A percentile compares a stretch with the other conserved stretches of the same genome.
phyloP scores from a whole-genome alignment of 768 basidiomycete genomes.

The Sporobolomyces roseus region DNA sequence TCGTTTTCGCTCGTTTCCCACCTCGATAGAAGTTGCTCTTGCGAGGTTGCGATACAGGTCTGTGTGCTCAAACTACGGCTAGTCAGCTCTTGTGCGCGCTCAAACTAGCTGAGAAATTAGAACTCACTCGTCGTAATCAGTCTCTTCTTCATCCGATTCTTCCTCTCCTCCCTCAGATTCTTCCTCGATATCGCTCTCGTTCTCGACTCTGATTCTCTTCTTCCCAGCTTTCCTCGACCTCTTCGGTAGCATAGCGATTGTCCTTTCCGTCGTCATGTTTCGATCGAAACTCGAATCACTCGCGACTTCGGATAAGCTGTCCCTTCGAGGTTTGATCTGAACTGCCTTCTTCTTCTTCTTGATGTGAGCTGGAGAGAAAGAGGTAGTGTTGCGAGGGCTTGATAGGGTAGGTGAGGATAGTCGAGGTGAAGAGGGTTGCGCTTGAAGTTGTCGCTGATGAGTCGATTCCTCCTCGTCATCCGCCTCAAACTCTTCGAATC shows the following conservation, averaged over 20 bases:
- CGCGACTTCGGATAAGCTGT: not conserved
- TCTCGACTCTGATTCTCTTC: not conserved
- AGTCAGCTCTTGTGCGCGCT: not conserved
- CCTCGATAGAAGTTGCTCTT: not conserved
- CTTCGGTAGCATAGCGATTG: slow-evolving; percentile 13
- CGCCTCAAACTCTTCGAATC: too few relatives aligned
- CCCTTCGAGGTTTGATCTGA: not conserved
- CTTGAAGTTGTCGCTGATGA: too few relatives aligned
- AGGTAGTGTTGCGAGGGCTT: too few relatives aligned
- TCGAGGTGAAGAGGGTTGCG: too few relatives aligned
- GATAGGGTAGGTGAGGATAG: too few relatives aligned
- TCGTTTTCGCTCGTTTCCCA: not conserved
- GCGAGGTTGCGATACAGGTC: not conserved
- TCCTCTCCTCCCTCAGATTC: slow-evolving; percentile 2
- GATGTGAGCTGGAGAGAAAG: too few relatives aligned
- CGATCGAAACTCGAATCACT: not conserved
- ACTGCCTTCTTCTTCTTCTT: not conserved
- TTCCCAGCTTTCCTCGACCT: not conserved
- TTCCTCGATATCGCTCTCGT: not conserved
- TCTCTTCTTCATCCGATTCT: slow-evolving; percentile 5
- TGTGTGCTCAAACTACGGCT: too few relatives aligned
- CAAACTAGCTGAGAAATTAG: not conserved
- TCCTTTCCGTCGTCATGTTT: slow-evolving; percentile 4
- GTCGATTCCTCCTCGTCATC: too few relatives aligned
- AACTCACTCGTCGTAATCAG: slow-evolving; percentile 35